Percentiles rank a stretch among this genome's conserved stretches.
Evolutionary conservation across 2,329 filamentous ascomycete genomes (phyloP).

Genomic region (Camillea tinctor): DNA sequence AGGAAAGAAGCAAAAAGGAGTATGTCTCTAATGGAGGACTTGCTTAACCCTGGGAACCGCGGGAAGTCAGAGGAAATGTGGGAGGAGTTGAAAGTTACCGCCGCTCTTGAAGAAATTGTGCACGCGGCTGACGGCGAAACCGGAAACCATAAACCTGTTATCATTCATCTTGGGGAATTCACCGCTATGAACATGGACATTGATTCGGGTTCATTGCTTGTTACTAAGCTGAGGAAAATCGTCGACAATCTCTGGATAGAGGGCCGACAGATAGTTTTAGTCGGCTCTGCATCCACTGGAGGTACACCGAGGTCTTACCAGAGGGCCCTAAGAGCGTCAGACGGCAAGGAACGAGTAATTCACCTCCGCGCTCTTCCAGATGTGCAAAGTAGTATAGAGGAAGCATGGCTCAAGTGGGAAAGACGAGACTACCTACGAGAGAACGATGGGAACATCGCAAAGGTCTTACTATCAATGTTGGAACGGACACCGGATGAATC

Average conservation of each 20-base stretch:
- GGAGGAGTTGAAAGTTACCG: conserved; percentile 61
- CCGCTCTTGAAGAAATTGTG: conserved; percentile 57
- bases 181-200: conserved; percentile 70
- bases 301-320: conserved; percentile 46
- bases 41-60: conserved; percentile 41
- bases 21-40: conserved; percentile 42
- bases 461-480: conserved; percentile 24
- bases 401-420: conserved; percentile 9
- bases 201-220: conserved; percentile 63
- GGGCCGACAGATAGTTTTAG: conserved; percentile 70
- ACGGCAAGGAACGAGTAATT: conserved; percentile 35
- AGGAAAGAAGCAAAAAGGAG: conserved; percentile 27
- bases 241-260: conserved; percentile 70
- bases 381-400: not conserved
- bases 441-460: conserved; percentile 30
- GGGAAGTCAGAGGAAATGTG: conserved; percentile 48
- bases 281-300: conserved; percentile 71
- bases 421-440: conserved; percentile 23
- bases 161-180: conserved; percentile 80
- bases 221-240: conserved; percentile 67
- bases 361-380: conserved; percentile 17
- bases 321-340: conserved; percentile 39
- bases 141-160: conserved; percentile 48
- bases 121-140: conserved; percentile 41
- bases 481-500: conserved; percentile 7